These are phyloP conservation scores for Acanthamoeba lenticulata DNA, from an alignment of 208 protist genomes.

Conservation along the genomic window DNA sequence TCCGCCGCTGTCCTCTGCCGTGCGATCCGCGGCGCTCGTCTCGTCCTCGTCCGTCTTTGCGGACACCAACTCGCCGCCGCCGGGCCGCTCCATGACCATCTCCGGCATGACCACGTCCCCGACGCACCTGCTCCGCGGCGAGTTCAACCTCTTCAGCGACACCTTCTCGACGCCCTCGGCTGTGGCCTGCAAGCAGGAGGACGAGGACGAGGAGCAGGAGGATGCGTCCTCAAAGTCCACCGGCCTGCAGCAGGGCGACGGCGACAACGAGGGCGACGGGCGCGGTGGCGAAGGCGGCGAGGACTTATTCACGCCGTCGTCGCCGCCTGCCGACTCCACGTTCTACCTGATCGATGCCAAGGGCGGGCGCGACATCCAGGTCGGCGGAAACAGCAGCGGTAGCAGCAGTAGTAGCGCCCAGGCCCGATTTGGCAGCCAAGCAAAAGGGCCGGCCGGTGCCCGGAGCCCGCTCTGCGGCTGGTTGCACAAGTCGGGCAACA, in stretches of 20 bases:
- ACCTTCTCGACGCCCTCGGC: slow-evolving; percentile 15
- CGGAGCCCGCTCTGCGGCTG: not conserved
- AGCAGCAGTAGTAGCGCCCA: too few relatives aligned
- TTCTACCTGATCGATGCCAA: slow-evolving; percentile 20
- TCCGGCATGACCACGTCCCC: not conserved
- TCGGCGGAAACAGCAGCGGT: not conserved
- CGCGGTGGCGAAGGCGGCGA: not conserved
- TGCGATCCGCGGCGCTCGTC: not conserved
- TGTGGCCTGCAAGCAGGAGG: too few relatives aligned
- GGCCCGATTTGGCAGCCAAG: too few relatives aligned
- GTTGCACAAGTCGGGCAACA: slow-evolving; percentile 23
- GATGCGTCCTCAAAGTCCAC: not conserved
- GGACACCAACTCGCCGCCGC: not conserved
- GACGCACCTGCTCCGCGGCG: not conserved
- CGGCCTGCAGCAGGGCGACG: not conserved
- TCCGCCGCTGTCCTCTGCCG: too few relatives aligned
- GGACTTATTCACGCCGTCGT: not conserved
- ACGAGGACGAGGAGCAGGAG: too few relatives aligned
- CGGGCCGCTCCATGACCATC: not conserved
- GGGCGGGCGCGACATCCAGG: not conserved
- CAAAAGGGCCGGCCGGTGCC: not conserved
- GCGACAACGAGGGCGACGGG: not conserved
- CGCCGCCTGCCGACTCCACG: not conserved
- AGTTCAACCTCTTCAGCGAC: slow-evolving; percentile 24
- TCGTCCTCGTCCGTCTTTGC: not conserved